A percentile compares a stretch with the other conserved stretches of the same genome.
These are phyloP conservation scores for Kwoniella bestiolae DNA, from an alignment of 768 basidiomycete genomes.

Conservation along the genomic window DNA sequence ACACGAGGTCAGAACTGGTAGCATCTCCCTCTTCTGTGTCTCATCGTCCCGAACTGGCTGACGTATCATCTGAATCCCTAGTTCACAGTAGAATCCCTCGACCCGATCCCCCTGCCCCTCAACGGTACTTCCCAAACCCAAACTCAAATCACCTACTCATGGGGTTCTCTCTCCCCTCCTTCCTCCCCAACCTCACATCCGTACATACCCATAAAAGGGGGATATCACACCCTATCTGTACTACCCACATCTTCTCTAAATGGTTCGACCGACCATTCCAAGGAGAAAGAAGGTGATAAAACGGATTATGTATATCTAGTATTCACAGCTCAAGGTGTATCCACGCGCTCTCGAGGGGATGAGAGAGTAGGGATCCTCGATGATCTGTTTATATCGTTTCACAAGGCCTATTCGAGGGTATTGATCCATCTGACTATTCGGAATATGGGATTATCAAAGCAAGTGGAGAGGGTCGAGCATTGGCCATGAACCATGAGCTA, in stretches of 20 bases:
- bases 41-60: no score
- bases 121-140: background rate
- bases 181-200: background rate
- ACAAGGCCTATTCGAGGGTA: constrained; percentile 11
- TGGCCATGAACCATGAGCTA: no score
- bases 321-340: constrained; percentile 8
- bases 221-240: constrained; percentile 12
- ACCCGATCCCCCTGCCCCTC: background rate
- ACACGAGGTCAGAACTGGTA: no score
- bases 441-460: background rate
- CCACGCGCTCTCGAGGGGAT: background rate
- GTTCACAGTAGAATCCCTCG: constrained; percentile 9
- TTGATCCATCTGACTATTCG: constrained; percentile 9
- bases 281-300: background rate
- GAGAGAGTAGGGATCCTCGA: background rate
- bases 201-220: constrained; percentile 1
- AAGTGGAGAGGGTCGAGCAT: background rate
- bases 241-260: background rate
- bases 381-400: constrained; percentile 1
- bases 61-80: background rate
- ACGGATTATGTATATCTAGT: constrained; percentile 1
- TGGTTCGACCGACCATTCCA: background rate
- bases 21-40: background rate
- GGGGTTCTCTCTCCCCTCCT: constrained; percentile 4
- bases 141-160: background rate